Base-by-base conservation (phyloP, 139 green algal species). In the Chlamydomonas incerta region DNA sequence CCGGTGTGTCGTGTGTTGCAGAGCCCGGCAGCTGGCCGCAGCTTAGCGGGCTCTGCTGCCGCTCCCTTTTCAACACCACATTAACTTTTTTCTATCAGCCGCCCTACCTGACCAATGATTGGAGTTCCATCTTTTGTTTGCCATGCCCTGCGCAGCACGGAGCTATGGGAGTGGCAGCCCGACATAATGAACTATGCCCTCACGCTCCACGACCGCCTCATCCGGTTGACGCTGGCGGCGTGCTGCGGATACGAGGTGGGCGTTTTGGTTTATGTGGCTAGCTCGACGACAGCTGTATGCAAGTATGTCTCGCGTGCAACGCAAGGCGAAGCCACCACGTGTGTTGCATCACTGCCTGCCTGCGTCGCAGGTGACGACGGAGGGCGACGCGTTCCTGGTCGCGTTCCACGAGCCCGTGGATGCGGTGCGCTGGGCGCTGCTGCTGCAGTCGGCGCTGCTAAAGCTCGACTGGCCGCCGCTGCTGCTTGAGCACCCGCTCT, bases 391-490 rank as follows among this genome's bases (percentile, higher is more conserved):
- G 60, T 82, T 82, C 75, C 77, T 74, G 41, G 77, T 84, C 9
- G 65, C 63, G 65, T 84, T 84, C 77, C 77, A 84, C 65, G 77
- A 84, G 35, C 63, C 77, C 31, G n/a, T 74, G 46, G 77, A 84
- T 24, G 77, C 77, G 4, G 77, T 70, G 9, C 63, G 77, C 5
- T 84, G 77, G 77, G 34, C 52, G 31, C 41, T 84, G 77, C 37
- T 84, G 77, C 77, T 84, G 77, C 77, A 84, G 77, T 84, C 77
- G 20, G 47, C 63, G 1, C 77, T 84, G 63, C 77, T 84, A 24
- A 70, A 84, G 41, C n/a, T 84, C 46, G 63, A 70, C 46, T 84
- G 77, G 77, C 77, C 77, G 52, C 63, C 77, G 20, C 46, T 66
- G 77, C 77, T 84, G 77, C 77, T 84, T 41, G 77, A 84, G 46